Base-by-base conservation (phyloP, 805 yeast genomes). In the Yarrowia deformans region DNA sequence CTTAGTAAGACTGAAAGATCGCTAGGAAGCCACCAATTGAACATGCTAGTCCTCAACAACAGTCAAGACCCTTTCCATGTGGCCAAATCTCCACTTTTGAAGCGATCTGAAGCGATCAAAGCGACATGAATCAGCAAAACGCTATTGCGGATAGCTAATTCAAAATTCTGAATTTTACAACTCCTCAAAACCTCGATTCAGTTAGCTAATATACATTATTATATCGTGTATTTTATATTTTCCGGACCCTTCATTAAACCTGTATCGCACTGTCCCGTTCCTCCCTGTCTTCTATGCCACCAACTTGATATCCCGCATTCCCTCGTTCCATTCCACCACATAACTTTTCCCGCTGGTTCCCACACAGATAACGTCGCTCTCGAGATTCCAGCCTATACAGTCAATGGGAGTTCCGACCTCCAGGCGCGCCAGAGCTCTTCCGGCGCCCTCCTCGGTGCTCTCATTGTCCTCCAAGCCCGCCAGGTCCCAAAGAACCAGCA, bases 401-500 rank as follows among this genome's bases (percentile, higher is more conserved):
- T 63, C 68, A 23, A 63, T 63, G 14, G 68, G 55, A n/a, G 55
- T 29, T 0, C 68, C 68, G 10, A 63, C 46, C 29, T 63, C 56
- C 48, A 49, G 29, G 4, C 56, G 43, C 7, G 68, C 68, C 56
- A 63, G 55, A 37, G 56, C 56, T 37, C 68, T 19, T 37, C 68
- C 48, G 14, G 68, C 68, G 12, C 56, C 56, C 23, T 48, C 39
- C 29, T 63, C 68, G 18, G 56, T 37, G 39, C 68, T n/a, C 4
- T 23, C 56, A 23, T 52, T 63, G 29, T 48, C 66, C 37, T 60
- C 56, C 29, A 60, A 5, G 1, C 48, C 56, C 1, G 46, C 45
- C 37, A 74, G 45, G 48, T 75, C 75, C 77, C 77, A 75, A 5
- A 75, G 39, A 10, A 71, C 58, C 52, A 90, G 81, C 34, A 81